Evolutionary conservation across 805 yeast genomes (phyloP), one percentile per base, ranked within the genome.

Genomic region (Millerago galiae): DNA sequence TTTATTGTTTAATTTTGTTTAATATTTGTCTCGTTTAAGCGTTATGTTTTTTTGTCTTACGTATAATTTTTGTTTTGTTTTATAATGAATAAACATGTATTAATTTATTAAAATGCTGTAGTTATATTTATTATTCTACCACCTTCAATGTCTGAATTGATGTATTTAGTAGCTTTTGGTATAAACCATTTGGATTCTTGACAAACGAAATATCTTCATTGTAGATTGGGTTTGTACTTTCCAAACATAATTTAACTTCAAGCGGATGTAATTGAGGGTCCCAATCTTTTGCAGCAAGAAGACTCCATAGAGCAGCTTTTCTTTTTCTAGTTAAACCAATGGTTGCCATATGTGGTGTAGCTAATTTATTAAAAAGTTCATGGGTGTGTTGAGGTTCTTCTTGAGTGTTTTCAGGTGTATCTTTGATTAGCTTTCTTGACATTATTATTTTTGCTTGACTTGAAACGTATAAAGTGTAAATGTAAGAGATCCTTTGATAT

Each of bases 261-360:
- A 45, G 6, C 3, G 60, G 58, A 9, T 51, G 53, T 3, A 50
- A 45, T 12, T 51, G 53, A 1, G 55, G 54, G 31, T 71, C 70
- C 83, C 95, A 79, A 55, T 83, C 85, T 43, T 75, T 75, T 7
- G 88, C 82, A 0, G 96, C 81, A 24, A 89, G 58, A 24, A 89
- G 58, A 50, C 74, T 72, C 87, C 95, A 89, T 25, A 90, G 68
- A 0, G 86, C 77, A 1, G 89, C 77, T 56, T 88, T 88, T 42
- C 97, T 71, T 40, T 62, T 62, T 44, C 95, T 67, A 2, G 83
- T 75, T 16, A 77, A 59, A 0, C 91, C 81, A 30, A 72, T 57
- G 0, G 69, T 65, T 5, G 67, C 63, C 40, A 70, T 56, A 28
- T 67, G 61, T 5, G 56, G 52, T 4, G 66, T 64, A 5, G 43